These are phyloP conservation scores for Microbotryum saponariae DNA, from an alignment of 1,284 basidiomycete genomes.

Conservation along the genomic window DNA sequence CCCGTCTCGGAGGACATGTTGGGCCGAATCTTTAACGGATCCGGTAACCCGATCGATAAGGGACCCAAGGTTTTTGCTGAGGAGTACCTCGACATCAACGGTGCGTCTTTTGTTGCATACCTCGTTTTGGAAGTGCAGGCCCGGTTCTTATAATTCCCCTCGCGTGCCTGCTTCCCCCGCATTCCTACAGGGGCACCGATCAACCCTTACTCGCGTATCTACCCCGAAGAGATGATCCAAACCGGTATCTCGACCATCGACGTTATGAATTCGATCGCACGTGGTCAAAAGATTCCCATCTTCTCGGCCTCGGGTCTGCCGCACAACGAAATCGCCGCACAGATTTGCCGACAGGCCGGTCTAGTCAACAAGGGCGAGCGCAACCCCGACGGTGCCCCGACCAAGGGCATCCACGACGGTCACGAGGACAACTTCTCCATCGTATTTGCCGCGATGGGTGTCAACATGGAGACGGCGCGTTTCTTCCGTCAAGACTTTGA, in stretches of 20 bases:
- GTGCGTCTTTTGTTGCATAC: slow-evolving; percentile 44
- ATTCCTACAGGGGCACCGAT: slow-evolving; percentile 75
- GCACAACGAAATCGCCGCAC: slow-evolving; percentile 99
- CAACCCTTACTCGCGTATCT: slow-evolving; percentile 98
- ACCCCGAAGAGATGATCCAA: slow-evolving; percentile 99
- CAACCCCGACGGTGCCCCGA: slow-evolving; percentile 52
- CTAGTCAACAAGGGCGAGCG: slow-evolving; percentile 61
- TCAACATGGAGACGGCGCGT: slow-evolving; percentile 99
- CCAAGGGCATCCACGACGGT: slow-evolving; percentile 95
- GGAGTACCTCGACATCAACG: slow-evolving; percentile 99
- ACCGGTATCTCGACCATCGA: slow-evolving; percentile 99
- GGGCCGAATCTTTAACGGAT: slow-evolving; percentile 98
- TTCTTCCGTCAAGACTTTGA: slow-evolving; percentile 99
- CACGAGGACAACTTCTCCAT: slow-evolving; percentile 99
- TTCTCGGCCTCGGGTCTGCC: slow-evolving; percentile 98
- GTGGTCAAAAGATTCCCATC: slow-evolving; percentile 99
- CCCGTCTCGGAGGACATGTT: slow-evolving; percentile 99
- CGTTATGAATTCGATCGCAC: slow-evolving; percentile 96
- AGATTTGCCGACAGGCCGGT: slow-evolving; percentile 99
- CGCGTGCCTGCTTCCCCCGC: too few species aligned
- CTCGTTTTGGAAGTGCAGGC: not conserved
- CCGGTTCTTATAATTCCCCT: slow-evolving; percentile 21
- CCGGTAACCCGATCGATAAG: slow-evolving; percentile 94
- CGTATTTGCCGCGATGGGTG: slow-evolving; percentile 99
- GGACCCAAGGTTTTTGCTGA: slow-evolving; percentile 99